Base-by-base conservation (phyloP, 2,329 filamentous ascomycete genomes). In the Penicillium sp. region DNA sequence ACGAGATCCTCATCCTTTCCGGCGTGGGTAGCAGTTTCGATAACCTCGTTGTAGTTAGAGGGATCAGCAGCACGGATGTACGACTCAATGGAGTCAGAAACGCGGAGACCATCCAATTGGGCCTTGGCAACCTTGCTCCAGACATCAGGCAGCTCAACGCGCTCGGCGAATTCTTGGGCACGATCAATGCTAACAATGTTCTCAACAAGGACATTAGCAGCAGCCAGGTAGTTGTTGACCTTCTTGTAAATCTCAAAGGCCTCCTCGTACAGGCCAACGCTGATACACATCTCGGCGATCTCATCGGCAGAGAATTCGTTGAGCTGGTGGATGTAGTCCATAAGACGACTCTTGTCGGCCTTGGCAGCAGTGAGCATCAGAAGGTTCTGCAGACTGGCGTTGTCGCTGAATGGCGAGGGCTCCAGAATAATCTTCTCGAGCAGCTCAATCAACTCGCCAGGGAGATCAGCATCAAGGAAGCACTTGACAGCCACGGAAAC, bases 351-450 rank as follows among this genome's bases (percentile, higher is more conserved):
- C 80, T 97, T 96, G 75, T 99, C 95, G 11, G 94, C 92, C 80
- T 97, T 97, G 65, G 92, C 92, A 40, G 95, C 94, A 23, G 94
- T 99, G 68, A 97, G 88, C 81, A 99, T 91, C 58, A 99, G 85
- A 56, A 99, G 79, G 75, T 99, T 99, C 77, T 99, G 95, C 54
- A 99, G 82, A 73, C 91, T 97, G 69, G 91, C 86, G 76, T 99
- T 99, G 77, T 99, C 95, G 67, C 91, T 97, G 82, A 99, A 99
- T 5, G 91, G 91, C 4, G 93, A 96, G n/a, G 94, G 95, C 81
- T 99, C 94, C n/a, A 99, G 81, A 28, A 99, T 93, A 64, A 99
- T 99, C 86, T 97, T 99, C 82, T 99, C 95, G 16, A 99, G 84
- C 33, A 99, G 85, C 75, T 99, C 95, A 67, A 99, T 97, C 48